A percentile compares a stretch with the other conserved stretches of the same genome.
Conservation (phyloP, 352 stramenopile species). For the Chrysophaeum taylorii region DNA sequence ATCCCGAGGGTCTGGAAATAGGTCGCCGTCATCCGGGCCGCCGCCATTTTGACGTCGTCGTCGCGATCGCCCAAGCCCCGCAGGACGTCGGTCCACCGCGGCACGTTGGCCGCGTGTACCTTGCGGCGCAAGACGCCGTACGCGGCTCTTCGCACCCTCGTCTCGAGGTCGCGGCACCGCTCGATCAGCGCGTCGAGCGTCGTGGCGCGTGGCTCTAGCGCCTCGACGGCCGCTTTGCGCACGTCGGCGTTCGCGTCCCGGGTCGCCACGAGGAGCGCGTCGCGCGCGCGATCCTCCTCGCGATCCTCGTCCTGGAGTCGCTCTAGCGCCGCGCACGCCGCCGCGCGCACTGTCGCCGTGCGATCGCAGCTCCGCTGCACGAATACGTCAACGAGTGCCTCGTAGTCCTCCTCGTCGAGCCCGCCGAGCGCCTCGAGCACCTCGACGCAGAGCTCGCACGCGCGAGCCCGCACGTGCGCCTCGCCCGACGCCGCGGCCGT, state of each 20-base stretch:
- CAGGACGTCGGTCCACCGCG: too few species aligned
- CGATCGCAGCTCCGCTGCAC: background rate
- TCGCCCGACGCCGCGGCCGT: background rate
- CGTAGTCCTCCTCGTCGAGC: constrained; percentile 4
- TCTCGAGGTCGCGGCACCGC: background rate
- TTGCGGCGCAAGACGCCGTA: background rate
- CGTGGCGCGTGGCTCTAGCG: background rate
- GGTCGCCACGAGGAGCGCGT: background rate
- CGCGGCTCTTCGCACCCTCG: background rate
- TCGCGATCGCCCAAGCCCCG: background rate
- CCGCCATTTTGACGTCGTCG: too few species aligned
- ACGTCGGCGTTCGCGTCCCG: background rate
- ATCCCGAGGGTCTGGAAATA: too few species aligned
- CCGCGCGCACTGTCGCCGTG: background rate
- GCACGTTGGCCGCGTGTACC: too few species aligned
- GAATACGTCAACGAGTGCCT: background rate
- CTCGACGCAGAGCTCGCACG: background rate
- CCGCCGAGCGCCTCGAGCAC: background rate
- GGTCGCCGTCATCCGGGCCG: too few species aligned
- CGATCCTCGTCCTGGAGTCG: constrained; percentile 11
- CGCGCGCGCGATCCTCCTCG: too few species aligned
- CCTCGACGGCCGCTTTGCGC: background rate
- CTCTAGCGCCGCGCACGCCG: background rate
- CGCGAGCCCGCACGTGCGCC: background rate
- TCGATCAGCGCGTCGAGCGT: background rate